Conservation (phyloP, 192 early-diverging fungal species). For the Gonapodya sp. region DNA sequence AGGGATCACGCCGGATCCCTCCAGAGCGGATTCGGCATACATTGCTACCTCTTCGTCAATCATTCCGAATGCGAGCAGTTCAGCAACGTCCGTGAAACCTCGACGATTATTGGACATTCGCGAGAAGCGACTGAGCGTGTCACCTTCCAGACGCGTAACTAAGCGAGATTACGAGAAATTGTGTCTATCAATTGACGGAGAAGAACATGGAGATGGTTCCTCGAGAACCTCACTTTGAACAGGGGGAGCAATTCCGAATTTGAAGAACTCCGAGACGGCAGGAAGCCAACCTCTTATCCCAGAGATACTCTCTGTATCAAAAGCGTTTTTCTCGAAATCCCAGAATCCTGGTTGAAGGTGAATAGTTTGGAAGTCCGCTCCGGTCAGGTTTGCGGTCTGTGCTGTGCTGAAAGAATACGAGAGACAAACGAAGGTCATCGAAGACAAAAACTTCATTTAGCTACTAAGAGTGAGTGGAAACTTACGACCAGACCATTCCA, state of each 20-base stretch:
- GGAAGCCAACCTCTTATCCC: neutral
- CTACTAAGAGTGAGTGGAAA: neutral
- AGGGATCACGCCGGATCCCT: neutral
- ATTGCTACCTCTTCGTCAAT: neutral
- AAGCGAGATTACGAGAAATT: too few species aligned
- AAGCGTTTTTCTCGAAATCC: neutral
- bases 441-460: too few species aligned
- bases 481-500: neutral
- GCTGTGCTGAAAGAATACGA: neutral
- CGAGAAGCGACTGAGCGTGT: neutral
- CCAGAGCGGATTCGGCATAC: neutral
- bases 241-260: neutral
- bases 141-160: neutral
- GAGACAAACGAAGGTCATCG: neutral
- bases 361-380: neutral
- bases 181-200: too few species aligned
- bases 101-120: neutral
- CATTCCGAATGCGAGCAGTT: neutral
- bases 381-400: neutral
- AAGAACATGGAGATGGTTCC: too few species aligned
- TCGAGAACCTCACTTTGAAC: neutral
- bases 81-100: neutral
- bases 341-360: neutral
- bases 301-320: neutral
- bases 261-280: neutral